Conservation (phyloP, 345 rosid species). For the Ceriops zippeliana region DNA sequence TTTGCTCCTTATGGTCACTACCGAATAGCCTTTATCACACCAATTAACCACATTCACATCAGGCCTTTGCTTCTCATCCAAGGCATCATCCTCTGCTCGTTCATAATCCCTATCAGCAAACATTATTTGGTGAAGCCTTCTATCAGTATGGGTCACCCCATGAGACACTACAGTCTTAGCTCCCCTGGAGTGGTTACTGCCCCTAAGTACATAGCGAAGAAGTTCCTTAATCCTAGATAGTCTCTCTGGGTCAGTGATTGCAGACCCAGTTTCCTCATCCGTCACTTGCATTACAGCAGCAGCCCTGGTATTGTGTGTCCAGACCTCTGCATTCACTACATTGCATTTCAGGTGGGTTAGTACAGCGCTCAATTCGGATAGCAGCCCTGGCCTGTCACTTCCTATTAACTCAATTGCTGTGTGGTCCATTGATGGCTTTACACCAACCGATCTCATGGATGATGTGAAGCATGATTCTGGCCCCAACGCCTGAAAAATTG, state of each 20-base stretch:
- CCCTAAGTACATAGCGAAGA: constrained; percentile 71
- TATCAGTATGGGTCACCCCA: constrained; percentile 61
- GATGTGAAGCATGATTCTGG: constrained; percentile 70
- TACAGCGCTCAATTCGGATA: constrained; percentile 88
- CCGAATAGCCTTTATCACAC: constrained; percentile 77
- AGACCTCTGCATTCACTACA: constrained; percentile 76
- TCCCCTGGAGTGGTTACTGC: constrained; percentile 57
- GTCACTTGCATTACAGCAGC: constrained; percentile 92
- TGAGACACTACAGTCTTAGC: constrained; percentile 73
- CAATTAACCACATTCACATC: constrained; percentile 77
- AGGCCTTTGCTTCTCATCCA: constrained; percentile 63
- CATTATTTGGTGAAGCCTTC: constrained; percentile 99
- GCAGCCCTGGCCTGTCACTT: constrained; percentile 83
- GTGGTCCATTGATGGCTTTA: constrained; percentile 61
- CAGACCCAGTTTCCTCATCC: constrained; percentile 60
- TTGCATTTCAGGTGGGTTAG: constrained; percentile 77
- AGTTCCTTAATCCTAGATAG: constrained; percentile 60
- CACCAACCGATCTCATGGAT: constrained; percentile 68
- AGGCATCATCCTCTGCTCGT: constrained; percentile 37
- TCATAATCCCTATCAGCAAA: constrained; percentile 94
- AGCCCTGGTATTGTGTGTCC: constrained; percentile 92
- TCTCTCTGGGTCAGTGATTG: constrained; percentile 62
- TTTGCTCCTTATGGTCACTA: constrained; percentile 71
- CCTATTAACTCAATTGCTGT: constrained; percentile 83
- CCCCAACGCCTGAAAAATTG: constrained; percentile 59